Evolutionary conservation across 1,139 yeast genomes (phyloP).

Genomic region (Candida dubliniensis): DNA sequence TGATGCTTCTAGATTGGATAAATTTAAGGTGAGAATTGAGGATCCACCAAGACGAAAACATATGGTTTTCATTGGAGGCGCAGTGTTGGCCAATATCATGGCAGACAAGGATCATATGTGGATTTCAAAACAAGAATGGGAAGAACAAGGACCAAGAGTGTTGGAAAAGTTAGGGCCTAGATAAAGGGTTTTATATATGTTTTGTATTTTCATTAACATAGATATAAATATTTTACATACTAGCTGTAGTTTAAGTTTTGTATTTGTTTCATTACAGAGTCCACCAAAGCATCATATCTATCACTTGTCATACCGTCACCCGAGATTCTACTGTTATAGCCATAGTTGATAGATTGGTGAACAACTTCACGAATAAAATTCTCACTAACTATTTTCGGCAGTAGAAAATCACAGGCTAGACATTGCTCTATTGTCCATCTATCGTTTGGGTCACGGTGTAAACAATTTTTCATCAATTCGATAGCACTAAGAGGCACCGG

Average conservation of each 20-base stretch:
- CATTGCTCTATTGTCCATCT: conserved; percentile 69
- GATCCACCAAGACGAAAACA: conserved; percentile 99
- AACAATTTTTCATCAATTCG: conserved; percentile 71
- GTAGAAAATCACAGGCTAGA: conserved; percentile 57
- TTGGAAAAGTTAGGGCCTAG: conserved; percentile 93
- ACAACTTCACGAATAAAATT: conserved; percentile 69
- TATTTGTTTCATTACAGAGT: conserved; percentile 41
- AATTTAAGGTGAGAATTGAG: conserved; percentile 94
- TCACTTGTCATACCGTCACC: conserved; percentile 40
- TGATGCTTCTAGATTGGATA: conserved; percentile 82
- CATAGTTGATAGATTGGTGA: conserved; percentile 73
- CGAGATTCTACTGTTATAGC: conserved; percentile 42
- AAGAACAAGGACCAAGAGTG: conserved; percentile 88
- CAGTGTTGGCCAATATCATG: conserved; percentile 96
- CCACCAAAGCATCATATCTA: conserved; percentile 44
- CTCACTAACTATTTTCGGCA: conserved; percentile 72
- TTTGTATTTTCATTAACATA: conserved; percentile 1
- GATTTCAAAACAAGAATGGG: conserved; percentile 96
- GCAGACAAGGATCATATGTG: conserved; percentile 98
- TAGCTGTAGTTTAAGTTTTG: conserved; percentile 37
- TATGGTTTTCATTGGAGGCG: conserved; percentile 99
- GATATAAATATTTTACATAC: neutral
- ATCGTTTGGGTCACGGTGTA: conserved; percentile 67
- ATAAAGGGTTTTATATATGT: conserved; percentile 31
- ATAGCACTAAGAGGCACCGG: conserved; percentile 69